Conservation (phyloP, 2,329 filamentous ascomycete species). For the Fusarium sp. region DNA sequence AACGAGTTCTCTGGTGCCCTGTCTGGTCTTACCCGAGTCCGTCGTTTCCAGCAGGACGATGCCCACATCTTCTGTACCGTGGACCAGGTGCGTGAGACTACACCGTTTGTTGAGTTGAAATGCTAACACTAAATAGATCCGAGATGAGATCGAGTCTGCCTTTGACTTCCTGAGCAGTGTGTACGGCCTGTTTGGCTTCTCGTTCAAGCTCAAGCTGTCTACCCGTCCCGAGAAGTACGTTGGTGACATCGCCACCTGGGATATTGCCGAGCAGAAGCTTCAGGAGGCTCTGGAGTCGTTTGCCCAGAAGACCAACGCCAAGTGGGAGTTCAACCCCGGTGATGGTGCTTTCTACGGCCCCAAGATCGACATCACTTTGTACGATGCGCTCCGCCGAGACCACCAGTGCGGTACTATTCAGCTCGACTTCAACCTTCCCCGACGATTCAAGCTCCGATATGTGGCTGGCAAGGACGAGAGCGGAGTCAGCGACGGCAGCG, state of each 20-base stretch:
- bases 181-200: conserved; percentile 67
- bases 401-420: conserved; percentile 77
- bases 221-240: conserved; percentile 89
- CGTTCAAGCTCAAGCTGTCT: conserved; percentile 93
- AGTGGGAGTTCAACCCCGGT: conserved; percentile 91
- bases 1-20: conserved; percentile 95
- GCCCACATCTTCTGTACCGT: conserved; percentile 87
- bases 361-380: conserved; percentile 97
- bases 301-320: conserved; percentile 63
- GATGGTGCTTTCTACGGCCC: conserved; percentile 98
- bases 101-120: neutral
- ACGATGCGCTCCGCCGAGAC: conserved; percentile 80
- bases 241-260: conserved; percentile 85
- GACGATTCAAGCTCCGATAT: conserved; percentile 53
- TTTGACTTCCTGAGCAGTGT: conserved; percentile 87
- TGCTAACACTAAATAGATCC: conserved; percentile 45
- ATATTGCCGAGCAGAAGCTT: conserved; percentile 83
- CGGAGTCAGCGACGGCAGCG: conserved; percentile 54
- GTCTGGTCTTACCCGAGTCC: conserved; percentile 87
- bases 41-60: conserved; percentile 95
- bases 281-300: conserved; percentile 82
- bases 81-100: conserved; percentile 46
- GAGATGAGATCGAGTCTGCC: conserved; percentile 70
- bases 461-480: conserved; percentile 61
- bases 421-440: conserved; percentile 81